Conservation (phyloP, 164 flowering plant genomes). For the Liriodendron chinense region DNA sequence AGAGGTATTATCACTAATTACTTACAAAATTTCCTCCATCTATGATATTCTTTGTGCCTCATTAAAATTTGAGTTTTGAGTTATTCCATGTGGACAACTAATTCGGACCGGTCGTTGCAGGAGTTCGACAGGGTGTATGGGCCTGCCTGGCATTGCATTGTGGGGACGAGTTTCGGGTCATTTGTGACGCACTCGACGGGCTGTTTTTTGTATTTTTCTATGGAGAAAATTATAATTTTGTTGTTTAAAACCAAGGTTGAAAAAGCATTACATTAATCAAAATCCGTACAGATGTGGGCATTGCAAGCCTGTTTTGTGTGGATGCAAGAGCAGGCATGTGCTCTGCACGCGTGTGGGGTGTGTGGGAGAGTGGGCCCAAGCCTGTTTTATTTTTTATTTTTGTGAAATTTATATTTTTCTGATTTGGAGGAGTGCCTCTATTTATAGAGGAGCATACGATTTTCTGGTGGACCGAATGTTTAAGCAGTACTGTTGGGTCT, state of each 20-base stretch:
- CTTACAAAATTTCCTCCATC: too few species aligned
- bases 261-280: constrained; percentile 24
- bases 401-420: too few species aligned
- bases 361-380: too few species aligned
- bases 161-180: constrained; percentile 74
- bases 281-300: background rate
- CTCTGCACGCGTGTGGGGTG: background rate
- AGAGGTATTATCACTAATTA: too few species aligned
- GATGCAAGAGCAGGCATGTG: background rate
- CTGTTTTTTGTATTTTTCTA: constrained; percentile 66
- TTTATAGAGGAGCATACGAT: too few species aligned
- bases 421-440: too few species aligned
- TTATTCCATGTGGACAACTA: background rate
- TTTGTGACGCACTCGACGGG: constrained; percentile 75
- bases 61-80: too few species aligned
- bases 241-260: constrained; percentile 64
- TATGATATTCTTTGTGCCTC: too few species aligned
- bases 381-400: too few species aligned
- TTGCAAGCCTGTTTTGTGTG: background rate
- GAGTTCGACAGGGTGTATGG: constrained; percentile 74
- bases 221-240: constrained; percentile 56
- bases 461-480: too few species aligned
- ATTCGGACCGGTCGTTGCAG: constrained; percentile 27
- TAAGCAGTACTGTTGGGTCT: too few species aligned
- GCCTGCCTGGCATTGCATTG: constrained; percentile 89